These are phyloP conservation scores for Pichia heedii DNA, from an alignment of 805 yeast genomes.

Conservation along the genomic window DNA sequence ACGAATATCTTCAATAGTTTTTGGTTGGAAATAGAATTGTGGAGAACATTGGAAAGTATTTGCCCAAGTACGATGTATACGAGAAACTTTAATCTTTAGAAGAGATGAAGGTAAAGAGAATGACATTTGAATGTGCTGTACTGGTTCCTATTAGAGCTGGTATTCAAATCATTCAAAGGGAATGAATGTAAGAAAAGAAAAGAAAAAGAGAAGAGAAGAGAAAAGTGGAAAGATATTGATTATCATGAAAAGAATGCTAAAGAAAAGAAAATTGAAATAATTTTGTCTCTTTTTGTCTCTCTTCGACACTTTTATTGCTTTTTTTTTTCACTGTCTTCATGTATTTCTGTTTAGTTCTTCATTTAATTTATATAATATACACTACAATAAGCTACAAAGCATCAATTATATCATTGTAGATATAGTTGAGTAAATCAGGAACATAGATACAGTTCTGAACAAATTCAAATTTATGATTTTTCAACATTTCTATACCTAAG, in stretches of 20 bases:
- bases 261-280: too few relatives aligned
- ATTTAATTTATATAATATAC: not conserved
- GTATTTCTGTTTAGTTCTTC: too few relatives aligned
- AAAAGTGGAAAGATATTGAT: too few relatives aligned
- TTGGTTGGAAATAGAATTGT: constrained; percentile 71
- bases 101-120: constrained; percentile 19
- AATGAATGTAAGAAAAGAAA: too few relatives aligned
- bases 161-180: too few relatives aligned
- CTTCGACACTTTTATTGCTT: too few relatives aligned
- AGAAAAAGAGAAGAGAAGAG: too few relatives aligned
- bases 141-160: too few relatives aligned
- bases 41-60: constrained; percentile 77
- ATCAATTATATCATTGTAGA: constrained; percentile 15
- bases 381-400: not conserved
- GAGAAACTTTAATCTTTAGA: constrained; percentile 28
- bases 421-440: constrained; percentile 26
- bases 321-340: not conserved
- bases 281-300: not conserved
- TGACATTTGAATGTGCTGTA: constrained; percentile 11
- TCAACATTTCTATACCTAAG: constrained; percentile 27
- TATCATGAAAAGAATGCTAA: too few relatives aligned
- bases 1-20: constrained; percentile 55
- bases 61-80: constrained; percentile 76
- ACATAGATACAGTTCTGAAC: constrained; percentile 26
- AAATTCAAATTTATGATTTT: constrained; percentile 25